These are phyloP conservation scores for Tulasnella sp. DNA, from an alignment of 768 basidiomycete species.

Conservation along the genomic window DNA sequence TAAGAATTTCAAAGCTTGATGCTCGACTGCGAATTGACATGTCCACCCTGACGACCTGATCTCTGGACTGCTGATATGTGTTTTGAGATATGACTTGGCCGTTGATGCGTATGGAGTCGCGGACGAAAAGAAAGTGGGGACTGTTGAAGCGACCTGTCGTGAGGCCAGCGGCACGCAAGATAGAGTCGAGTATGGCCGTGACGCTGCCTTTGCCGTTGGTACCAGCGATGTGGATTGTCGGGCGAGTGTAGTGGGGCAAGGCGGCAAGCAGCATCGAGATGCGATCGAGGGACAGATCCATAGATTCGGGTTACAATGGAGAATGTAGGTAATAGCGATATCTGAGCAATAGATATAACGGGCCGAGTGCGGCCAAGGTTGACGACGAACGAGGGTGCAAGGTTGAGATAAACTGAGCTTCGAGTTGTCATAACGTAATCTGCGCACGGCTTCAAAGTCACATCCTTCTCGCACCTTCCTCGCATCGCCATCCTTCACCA, in stretches of 20 bases:
- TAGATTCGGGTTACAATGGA: too few relatives aligned
- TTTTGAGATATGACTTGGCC: conserved; percentile 38
- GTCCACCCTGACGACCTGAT: conserved; percentile 40
- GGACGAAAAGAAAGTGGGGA: conserved; percentile 71
- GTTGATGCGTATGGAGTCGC: conserved; percentile 67
- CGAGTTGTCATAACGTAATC: too few relatives aligned
- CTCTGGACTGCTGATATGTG: conserved; percentile 38
- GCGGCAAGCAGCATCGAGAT: conserved; percentile 40
- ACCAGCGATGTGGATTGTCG: conserved; percentile 83
- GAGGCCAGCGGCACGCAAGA: conserved; percentile 46
- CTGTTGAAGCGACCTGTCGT: conserved; percentile 78
- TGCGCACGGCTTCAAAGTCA: too few relatives aligned
- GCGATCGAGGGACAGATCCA: conserved; percentile 51
- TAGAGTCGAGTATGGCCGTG: conserved; percentile 67
- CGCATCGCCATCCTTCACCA: too few relatives aligned
- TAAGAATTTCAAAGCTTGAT: conserved; percentile 76
- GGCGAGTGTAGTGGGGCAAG: conserved; percentile 56
- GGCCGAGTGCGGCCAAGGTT: too few relatives aligned
- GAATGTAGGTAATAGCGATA: too few relatives aligned
- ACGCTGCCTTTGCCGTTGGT: conserved; percentile 98
- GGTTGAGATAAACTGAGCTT: too few relatives aligned
- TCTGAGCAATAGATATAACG: too few relatives aligned
- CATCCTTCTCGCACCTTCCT: too few relatives aligned
- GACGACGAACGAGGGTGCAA: too few relatives aligned
- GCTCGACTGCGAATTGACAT: conserved; percentile 35